phyloP scores from a whole-genome alignment of 371 early-diverging fungal species.

The Globomyces sp. region DNA sequence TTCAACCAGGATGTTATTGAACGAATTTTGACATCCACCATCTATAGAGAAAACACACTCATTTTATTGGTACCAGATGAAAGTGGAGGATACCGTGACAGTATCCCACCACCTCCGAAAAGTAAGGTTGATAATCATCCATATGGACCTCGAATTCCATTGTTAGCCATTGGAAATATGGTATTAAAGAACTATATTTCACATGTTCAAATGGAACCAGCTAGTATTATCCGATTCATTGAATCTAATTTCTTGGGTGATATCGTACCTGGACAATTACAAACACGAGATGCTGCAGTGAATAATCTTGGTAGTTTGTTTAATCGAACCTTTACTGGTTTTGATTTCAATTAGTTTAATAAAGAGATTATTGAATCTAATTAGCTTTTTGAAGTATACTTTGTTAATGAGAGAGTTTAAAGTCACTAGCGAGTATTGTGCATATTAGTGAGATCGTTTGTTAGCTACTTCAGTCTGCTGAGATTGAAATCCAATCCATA shows the following conservation, averaged over 20 bases:
- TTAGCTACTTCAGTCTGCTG: too few species aligned
- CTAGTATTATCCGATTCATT: slow-evolving; percentile 19
- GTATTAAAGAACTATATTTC: slow-evolving; percentile 25
- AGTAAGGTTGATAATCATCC: slow-evolving; percentile 17
- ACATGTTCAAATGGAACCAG: slow-evolving; percentile 22
- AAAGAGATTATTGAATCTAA: too few species aligned
- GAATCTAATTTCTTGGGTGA: slow-evolving; percentile 15
- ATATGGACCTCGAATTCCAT: slow-evolving; percentile 18
- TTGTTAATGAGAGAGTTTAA: too few species aligned
- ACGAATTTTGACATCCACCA: too few species aligned
- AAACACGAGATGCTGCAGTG: slow-evolving; percentile 16
- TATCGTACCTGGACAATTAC: slow-evolving; percentile 11
- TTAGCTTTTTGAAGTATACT: too few species aligned
- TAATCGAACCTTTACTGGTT: neutral
- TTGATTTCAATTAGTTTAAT: too few species aligned
- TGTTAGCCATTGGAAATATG: slow-evolving; percentile 11
- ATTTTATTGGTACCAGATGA: too few species aligned
- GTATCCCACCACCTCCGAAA: slow-evolving; percentile 14
- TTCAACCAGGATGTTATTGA: too few species aligned
- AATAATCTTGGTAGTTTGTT: neutral
- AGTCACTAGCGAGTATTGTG: too few species aligned
- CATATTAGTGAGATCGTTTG: too few species aligned
- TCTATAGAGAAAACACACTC: too few species aligned
- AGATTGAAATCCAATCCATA: too few species aligned
- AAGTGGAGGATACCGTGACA: neutral